phyloP scores from a whole-genome alignment of 2,329 filamentous ascomycete genomes.

The Colletotrichum paranaense region DNA sequence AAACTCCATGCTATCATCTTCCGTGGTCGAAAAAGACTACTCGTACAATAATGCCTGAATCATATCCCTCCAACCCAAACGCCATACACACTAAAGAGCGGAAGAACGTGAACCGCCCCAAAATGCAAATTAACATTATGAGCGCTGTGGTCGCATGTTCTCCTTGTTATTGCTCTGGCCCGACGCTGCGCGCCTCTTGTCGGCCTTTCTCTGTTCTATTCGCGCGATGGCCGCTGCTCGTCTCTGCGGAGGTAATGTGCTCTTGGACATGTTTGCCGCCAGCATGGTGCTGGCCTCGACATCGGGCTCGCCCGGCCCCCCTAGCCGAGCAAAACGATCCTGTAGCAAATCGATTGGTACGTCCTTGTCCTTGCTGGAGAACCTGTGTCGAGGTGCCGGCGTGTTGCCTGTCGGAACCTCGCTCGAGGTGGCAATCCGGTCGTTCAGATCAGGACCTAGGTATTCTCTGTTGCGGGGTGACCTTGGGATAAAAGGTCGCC shows the following conservation, averaged over 20 bases:
- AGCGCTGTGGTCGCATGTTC: slow-evolving; percentile 55
- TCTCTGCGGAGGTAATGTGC: slow-evolving; percentile 60
- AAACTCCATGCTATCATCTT: slow-evolving; percentile 37
- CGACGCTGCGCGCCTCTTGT: slow-evolving; percentile 55
- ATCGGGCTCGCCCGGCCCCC: slow-evolving; percentile 52
- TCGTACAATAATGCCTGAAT: slow-evolving; percentile 28
- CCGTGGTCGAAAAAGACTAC: slow-evolving; percentile 13
- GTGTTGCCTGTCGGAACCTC: slow-evolving; percentile 39
- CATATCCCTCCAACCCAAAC: slow-evolving; percentile 26
- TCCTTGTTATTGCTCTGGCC: slow-evolving; percentile 58
- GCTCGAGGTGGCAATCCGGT: slow-evolving; percentile 44
- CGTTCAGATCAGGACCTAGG: slow-evolving; percentile 47
- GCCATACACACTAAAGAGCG: slow-evolving; percentile 11
- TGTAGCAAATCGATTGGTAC: slow-evolving; percentile 57
- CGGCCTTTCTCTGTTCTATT: slow-evolving; percentile 64
- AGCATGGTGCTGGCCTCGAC: slow-evolving; percentile 45
- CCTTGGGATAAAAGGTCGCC: slow-evolving; percentile 55
- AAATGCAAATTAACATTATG: background rate
- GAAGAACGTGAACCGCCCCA: slow-evolving; percentile 23
- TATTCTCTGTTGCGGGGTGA: slow-evolving; percentile 52
- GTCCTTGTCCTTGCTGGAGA: slow-evolving; percentile 40
- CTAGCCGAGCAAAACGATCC: slow-evolving; percentile 58
- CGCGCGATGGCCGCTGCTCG: slow-evolving; percentile 65
- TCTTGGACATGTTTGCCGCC: slow-evolving; percentile 53
- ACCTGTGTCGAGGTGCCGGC: slow-evolving; percentile 40